These are phyloP conservation scores for Akanthomyces uredinophilus DNA, from an alignment of 2,329 filamentous ascomycete species.

Conservation along the genomic window DNA sequence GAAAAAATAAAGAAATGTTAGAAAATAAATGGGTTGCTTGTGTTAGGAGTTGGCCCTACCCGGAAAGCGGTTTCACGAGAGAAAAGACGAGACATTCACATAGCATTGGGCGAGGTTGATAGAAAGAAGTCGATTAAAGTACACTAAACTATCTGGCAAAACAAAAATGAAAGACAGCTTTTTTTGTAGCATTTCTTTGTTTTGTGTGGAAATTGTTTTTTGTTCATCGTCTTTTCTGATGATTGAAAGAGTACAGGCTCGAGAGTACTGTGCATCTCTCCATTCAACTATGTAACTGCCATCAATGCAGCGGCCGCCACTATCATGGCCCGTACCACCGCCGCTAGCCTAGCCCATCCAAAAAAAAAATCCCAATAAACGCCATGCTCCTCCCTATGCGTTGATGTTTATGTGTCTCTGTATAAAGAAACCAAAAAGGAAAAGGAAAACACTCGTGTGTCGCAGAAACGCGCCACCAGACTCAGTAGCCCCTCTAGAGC, in stretches of 20 bases:
- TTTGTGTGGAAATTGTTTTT: neutral
- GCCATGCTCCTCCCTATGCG: constrained; percentile 3
- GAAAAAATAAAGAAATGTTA: neutral
- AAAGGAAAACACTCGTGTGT: constrained; percentile 1
- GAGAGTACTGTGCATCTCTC: constrained; percentile 5
- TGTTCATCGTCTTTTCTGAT: neutral
- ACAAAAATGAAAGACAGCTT: neutral
- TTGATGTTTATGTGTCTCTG: neutral
- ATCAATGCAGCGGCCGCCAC: neutral
- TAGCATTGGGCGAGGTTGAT: neutral
- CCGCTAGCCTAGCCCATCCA: neutral
- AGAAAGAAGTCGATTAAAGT: neutral
- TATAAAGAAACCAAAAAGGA: neutral
- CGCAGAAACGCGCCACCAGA: neutral
- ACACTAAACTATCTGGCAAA: neutral
- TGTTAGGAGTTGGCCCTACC: neutral
- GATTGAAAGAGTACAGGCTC: neutral
- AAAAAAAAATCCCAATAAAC: neutral
- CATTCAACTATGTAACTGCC: neutral
- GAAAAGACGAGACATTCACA: neutral
- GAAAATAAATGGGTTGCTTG: neutral
- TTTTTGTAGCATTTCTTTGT: neutral
- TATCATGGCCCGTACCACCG: neutral
- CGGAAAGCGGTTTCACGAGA: neutral
- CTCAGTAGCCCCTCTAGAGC: constrained; percentile 37